Evolutionary conservation across 257 asterid genomes (phyloP).

Genomic region (Salvia splendens): DNA sequence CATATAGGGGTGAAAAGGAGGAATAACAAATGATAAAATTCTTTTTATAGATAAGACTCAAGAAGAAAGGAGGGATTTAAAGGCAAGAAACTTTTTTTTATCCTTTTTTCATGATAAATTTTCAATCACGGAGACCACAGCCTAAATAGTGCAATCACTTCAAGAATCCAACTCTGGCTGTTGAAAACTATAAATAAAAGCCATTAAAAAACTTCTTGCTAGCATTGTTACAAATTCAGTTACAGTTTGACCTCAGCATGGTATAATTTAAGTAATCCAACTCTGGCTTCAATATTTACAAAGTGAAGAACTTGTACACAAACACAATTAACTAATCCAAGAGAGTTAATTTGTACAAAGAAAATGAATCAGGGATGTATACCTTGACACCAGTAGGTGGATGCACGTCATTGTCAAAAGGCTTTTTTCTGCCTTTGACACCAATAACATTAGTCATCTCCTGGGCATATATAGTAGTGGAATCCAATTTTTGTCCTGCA

Average conservation of each 20-base stretch:
- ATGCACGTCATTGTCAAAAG: slow-evolving; percentile 36
- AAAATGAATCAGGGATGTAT: slow-evolving; percentile 24
- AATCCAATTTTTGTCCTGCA: slow-evolving; percentile 39
- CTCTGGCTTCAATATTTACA: background rate
- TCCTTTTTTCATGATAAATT: too few relatives aligned
- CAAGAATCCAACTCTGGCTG: background rate
- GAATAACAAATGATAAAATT: too few relatives aligned
- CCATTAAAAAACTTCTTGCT: background rate
- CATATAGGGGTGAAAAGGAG: too few relatives aligned
- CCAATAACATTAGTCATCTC: slow-evolving; percentile 34
- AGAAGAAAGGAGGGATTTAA: too few relatives aligned
- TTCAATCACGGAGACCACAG: background rate
- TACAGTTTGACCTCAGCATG: background rate
- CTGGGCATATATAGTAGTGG: slow-evolving; percentile 40
- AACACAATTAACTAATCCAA: background rate
- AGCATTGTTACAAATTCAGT: background rate
- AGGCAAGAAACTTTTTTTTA: too few relatives aligned
- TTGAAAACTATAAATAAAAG: background rate
- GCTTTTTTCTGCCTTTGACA: slow-evolving; percentile 29
- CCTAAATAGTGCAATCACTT: background rate
- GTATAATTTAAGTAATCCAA: background rate
- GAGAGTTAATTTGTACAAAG: background rate
- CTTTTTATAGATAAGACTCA: too few relatives aligned
- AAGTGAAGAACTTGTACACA: slow-evolving; percentile 8
- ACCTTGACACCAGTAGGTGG: slow-evolving; percentile 38